These are phyloP conservation scores for Agrocybe praecox DNA, from an alignment of 768 basidiomycete genomes.

Conservation along the genomic window DNA sequence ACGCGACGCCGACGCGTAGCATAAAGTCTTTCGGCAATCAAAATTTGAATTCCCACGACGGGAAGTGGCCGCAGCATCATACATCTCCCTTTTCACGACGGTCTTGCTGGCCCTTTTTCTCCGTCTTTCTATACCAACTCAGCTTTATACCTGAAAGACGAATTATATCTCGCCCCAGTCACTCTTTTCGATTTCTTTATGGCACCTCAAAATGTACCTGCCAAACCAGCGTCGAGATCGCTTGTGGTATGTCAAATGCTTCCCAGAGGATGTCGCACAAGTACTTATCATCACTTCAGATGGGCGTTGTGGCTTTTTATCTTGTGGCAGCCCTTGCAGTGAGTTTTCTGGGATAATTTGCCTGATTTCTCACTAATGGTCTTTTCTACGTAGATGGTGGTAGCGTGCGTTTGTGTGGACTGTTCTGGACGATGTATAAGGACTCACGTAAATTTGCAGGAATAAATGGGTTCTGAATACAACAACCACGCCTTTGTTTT, in stretches of 20 bases:
- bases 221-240: constrained; percentile 39
- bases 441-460: constrained; percentile 36
- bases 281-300: constrained; percentile 38
- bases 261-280: neutral
- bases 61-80: neutral
- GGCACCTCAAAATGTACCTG: constrained; percentile 15
- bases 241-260: constrained; percentile 42
- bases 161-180: constrained; percentile 6
- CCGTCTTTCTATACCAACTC: neutral
- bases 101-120: neutral
- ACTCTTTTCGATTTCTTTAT: constrained; percentile 1
- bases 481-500: constrained; percentile 80
- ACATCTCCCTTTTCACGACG: neutral
- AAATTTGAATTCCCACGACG: neutral
- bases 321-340: constrained; percentile 88
- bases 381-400: constrained; percentile 68
- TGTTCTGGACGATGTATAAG: neutral
- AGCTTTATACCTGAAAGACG: neutral
- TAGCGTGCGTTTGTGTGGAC: constrained; percentile 58
- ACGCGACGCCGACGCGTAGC: constrained; percentile 8
- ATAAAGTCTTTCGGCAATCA: neutral
- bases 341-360: constrained; percentile 33
- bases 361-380: neutral
- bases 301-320: constrained; percentile 81
- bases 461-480: constrained; percentile 91